Evolutionary conservation across 768 basidiomycete species (phyloP).

Genomic region (Phylloporus sp.): DNA sequence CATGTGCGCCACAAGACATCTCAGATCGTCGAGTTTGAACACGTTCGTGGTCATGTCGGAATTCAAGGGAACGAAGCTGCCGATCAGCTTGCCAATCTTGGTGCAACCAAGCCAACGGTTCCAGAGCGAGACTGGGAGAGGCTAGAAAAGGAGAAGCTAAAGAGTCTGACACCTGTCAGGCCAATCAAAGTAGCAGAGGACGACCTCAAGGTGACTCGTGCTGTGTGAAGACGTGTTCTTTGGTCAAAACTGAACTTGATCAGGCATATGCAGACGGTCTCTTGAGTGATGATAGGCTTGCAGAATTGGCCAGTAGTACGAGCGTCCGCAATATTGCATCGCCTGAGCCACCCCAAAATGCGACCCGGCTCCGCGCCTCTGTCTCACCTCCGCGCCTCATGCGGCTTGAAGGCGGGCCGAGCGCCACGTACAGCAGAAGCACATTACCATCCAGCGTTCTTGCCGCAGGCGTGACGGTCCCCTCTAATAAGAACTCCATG

Average conservation of each 20-base stretch:
- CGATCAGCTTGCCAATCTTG: conserved; percentile 66
- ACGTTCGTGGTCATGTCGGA: conserved; percentile 80
- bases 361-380: neutral
- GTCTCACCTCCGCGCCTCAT: neutral
- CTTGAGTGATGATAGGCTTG: conserved; percentile 34
- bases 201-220: conserved; percentile 19
- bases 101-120: conserved; percentile 37
- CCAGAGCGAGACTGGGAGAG: conserved; percentile 60
- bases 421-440: neutral
- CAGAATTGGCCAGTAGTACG: conserved; percentile 9
- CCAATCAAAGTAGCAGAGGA: conserved; percentile 1
- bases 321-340: neutral
- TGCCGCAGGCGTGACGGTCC: too few species aligned
- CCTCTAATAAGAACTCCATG: neutral
- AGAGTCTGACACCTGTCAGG: conserved; percentile 8
- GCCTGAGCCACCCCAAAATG: neutral
- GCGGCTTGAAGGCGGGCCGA: neutral
- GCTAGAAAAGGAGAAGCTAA: conserved; percentile 15
- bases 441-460: neutral
- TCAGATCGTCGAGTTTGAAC: conserved; percentile 57
- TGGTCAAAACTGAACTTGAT: conserved; percentile 5
- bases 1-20: conserved; percentile 46
- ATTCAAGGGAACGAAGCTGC: conserved; percentile 84
- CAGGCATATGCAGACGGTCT: conserved; percentile 36
- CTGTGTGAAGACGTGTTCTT: neutral